Conservation (phyloP, 768 basidiomycete species). For the Russula griseocarnosa region DNA sequence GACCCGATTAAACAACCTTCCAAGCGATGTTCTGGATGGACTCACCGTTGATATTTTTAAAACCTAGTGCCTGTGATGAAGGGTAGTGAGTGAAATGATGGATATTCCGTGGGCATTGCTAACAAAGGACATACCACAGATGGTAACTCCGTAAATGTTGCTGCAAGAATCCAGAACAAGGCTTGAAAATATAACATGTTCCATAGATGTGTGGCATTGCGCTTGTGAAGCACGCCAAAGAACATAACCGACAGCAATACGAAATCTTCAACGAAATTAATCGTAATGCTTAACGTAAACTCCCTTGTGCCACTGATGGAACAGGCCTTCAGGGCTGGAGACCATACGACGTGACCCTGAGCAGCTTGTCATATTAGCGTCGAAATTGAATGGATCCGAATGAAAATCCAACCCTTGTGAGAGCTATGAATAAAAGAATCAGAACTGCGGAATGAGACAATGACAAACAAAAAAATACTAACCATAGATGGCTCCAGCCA, state of each 20-base stretch:
- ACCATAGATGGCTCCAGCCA: conserved; percentile 13
- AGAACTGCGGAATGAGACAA: not conserved
- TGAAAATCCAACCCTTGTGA: conserved; percentile 11
- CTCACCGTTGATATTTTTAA: conserved; percentile 23
- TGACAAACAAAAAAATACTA: not conserved
- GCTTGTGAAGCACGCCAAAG: conserved; percentile 23
- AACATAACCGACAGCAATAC: conserved; percentile 21
- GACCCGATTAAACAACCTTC: not conserved
- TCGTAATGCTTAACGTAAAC: conserved; percentile 16
- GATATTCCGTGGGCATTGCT: not conserved
- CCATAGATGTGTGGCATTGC: conserved; percentile 25
- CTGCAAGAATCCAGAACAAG: conserved; percentile 21
- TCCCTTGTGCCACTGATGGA: not conserved
- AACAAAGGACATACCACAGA: conserved; percentile 10
- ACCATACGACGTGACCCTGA: conserved; percentile 16
- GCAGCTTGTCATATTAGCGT: not conserved
- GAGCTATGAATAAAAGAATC: conserved; percentile 1
- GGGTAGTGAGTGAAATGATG: not conserved
- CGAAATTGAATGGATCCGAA: not conserved
- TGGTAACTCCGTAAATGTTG: conserved; percentile 20
- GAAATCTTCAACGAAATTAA: conserved; percentile 20
- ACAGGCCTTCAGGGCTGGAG: not conserved
- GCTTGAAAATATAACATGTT: conserved; percentile 26
- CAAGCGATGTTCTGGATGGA: not conserved
- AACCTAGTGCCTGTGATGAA: conserved; percentile 11